These are phyloP conservation scores for Debaryomyces singareniensis DNA, from an alignment of 1,139 yeast species.

Conservation along the genomic window DNA sequence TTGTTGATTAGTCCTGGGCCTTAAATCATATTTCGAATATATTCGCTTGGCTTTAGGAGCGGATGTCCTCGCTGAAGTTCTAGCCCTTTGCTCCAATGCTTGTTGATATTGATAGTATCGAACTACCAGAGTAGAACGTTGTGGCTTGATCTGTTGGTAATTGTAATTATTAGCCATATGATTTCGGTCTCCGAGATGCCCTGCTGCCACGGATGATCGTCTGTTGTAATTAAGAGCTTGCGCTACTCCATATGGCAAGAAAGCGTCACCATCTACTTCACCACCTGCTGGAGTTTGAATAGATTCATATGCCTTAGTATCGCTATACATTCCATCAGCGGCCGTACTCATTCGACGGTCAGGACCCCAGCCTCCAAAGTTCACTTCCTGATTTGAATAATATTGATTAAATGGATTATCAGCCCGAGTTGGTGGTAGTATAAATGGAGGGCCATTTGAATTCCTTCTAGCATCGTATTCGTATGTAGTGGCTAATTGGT, in stretches of 20 bases:
- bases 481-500: conserved; percentile 47
- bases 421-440: conserved; percentile 43
- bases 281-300: background rate
- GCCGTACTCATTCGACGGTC: conserved; percentile 44
- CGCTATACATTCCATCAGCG: conserved; percentile 22
- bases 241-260: conserved; percentile 4
- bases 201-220: conserved; percentile 36
- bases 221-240: conserved; percentile 13
- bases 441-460: conserved; percentile 21
- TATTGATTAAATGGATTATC: conserved; percentile 44
- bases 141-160: conserved; percentile 8
- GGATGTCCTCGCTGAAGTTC: conserved; percentile 18
- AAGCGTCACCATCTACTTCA: background rate
- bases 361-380: conserved; percentile 14
- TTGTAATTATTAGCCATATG: conserved; percentile 7
- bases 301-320: no score
- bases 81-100: conserved; percentile 20
- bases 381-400: conserved; percentile 36
- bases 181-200: conserved; percentile 3
- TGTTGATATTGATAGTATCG: conserved; percentile 36
- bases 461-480: conserved; percentile 29
- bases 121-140: conserved; percentile 30
- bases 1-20: conserved; percentile 54
- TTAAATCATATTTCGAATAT: conserved; percentile 45
- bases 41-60: conserved; percentile 37